A percentile compares a stretch with the other conserved stretches of the same genome.
phyloP scores from a whole-genome alignment of 1,284 basidiomycete species.

The Ustilago shanxiensis region DNA sequence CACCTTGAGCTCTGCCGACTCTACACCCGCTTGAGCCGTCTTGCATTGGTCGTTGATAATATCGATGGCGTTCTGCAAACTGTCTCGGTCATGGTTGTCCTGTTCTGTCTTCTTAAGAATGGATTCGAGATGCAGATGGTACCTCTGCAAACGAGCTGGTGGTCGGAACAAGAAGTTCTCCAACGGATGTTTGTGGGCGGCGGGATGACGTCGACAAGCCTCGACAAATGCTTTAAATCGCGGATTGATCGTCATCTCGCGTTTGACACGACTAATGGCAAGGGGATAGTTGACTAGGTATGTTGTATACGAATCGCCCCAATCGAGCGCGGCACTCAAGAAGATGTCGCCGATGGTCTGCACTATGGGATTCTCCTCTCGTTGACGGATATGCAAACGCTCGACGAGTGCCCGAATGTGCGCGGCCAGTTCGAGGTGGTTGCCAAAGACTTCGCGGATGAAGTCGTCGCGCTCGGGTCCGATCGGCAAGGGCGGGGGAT shows the following conservation, averaged over 20 bases:
- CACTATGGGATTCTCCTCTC: slow-evolving; percentile 87
- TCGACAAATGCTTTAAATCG: slow-evolving; percentile 89
- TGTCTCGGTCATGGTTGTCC: slow-evolving; percentile 55
- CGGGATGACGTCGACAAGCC: slow-evolving; percentile 79
- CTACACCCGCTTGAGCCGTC: slow-evolving; percentile 63
- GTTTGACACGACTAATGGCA: slow-evolving; percentile 86
- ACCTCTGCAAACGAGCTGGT: slow-evolving; percentile 88
- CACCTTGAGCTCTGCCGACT: slow-evolving; percentile 62
- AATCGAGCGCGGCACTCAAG: slow-evolving; percentile 87
- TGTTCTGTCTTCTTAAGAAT: slow-evolving; percentile 74
- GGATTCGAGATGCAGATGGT: slow-evolving; percentile 86
- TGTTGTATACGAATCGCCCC: slow-evolving; percentile 84
- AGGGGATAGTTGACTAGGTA: slow-evolving; percentile 88
- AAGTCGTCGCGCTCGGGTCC: slow-evolving; percentile 78
- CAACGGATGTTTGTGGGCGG: slow-evolving; percentile 83
- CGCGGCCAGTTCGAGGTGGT: slow-evolving; percentile 84
- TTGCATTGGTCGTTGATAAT: slow-evolving; percentile 68
- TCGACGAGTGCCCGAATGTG: slow-evolving; percentile 86
- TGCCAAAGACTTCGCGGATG: slow-evolving; percentile 87
- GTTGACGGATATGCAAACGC: slow-evolving; percentile 85
- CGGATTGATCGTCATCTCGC: slow-evolving; percentile 84
- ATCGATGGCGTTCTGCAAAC: slow-evolving; percentile 59
- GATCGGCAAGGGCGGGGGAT: slow-evolving; percentile 59
- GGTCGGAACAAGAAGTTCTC: slow-evolving; percentile 89
- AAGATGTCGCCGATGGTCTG: slow-evolving; percentile 91